These are phyloP conservation scores for Monilinia fructicola DNA, from an alignment of 2,329 filamentous ascomycete species.

Conservation along the genomic window DNA sequence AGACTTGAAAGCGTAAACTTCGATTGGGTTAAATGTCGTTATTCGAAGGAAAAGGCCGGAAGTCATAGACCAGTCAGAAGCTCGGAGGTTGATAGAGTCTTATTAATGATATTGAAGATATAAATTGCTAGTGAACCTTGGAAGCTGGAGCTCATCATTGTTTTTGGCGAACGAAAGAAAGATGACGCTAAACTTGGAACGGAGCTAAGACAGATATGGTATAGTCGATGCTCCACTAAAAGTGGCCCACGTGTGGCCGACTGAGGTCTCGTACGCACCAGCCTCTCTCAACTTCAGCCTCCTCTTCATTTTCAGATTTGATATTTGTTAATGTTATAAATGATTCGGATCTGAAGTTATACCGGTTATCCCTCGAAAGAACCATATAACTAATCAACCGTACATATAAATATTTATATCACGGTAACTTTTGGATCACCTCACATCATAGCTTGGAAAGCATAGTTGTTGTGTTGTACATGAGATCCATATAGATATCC, in stretches of 20 bases:
- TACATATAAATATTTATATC: conserved; percentile 2
- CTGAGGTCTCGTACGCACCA: conserved; percentile 12
- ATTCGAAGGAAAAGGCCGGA: background rate
- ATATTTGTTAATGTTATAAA: background rate
- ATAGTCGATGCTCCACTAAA: background rate
- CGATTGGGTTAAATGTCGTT: background rate
- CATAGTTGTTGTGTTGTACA: background rate
- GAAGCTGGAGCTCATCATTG: background rate
- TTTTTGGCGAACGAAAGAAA: conserved; percentile 9
- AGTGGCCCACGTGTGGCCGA: background rate
- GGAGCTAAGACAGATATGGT: background rate
- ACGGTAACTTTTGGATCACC: background rate
- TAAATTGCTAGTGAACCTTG: background rate
- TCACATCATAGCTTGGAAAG: background rate
- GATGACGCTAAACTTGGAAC: background rate
- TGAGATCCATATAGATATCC: conserved; percentile 1
- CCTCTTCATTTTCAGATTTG: background rate
- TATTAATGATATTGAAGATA: background rate
- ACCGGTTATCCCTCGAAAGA: background rate
- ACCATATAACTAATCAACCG: background rate
- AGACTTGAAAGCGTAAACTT: background rate
- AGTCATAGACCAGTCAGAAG: background rate
- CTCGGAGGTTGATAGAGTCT: background rate
- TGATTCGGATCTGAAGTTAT: conserved; percentile 8
- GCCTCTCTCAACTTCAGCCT: conserved; percentile 11